Conservation (phyloP, 2,329 filamentous ascomycete species). For the Ceratocystis destructans region DNA sequence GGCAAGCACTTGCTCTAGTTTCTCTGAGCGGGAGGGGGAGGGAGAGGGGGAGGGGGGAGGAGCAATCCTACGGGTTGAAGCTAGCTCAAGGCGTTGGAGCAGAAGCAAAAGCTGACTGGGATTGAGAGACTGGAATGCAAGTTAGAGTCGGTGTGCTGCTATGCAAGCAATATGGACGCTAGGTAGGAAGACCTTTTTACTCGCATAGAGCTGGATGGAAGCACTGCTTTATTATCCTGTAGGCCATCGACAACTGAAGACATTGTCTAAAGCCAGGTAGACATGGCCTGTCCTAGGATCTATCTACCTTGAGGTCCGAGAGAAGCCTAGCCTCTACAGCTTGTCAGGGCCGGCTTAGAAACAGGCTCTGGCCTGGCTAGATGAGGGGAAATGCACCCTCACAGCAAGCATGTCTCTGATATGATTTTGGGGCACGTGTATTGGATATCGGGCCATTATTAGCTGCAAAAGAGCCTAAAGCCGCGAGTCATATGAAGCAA, state of each 20-base stretch:
- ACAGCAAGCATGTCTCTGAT: neutral
- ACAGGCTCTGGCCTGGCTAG: neutral
- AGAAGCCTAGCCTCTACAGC: neutral
- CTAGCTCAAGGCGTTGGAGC: neutral
- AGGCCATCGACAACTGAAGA: neutral
- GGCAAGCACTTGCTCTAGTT: neutral
- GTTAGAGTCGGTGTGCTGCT: neutral
- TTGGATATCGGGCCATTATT: neutral
- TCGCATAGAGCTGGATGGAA: too few species aligned
- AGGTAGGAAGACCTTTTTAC: too few species aligned
- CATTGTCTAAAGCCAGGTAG: neutral
- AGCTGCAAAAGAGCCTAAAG: neutral
- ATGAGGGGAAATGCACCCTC: neutral
- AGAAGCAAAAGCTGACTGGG: neutral
- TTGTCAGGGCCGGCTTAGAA: neutral
- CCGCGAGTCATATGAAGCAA: neutral
- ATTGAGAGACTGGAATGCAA: neutral
- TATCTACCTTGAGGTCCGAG: neutral
- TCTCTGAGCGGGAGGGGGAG: neutral
- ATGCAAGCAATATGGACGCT: neutral
- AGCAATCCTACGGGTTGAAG: neutral
- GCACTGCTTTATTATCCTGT: too few species aligned
- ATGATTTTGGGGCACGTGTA: neutral
- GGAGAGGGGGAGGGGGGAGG: too few species aligned
- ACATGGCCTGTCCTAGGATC: neutral